A percentile compares a stretch with the other conserved stretches of the same genome.
These are phyloP conservation scores for Dujonia santamariae DNA, from an alignment of 1,139 yeast genomes.

Conservation along the genomic window DNA sequence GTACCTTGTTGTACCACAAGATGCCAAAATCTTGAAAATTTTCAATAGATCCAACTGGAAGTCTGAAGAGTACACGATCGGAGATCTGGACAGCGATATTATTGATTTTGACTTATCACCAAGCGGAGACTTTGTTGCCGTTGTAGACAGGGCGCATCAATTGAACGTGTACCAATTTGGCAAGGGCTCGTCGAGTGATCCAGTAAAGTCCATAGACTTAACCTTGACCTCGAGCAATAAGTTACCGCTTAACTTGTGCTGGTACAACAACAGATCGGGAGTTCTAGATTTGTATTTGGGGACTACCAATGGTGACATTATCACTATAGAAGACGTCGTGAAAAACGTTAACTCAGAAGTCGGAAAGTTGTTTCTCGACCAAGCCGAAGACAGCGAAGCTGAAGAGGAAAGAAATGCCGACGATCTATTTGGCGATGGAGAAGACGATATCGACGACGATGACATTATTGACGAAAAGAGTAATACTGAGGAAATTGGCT, in stretches of 20 bases:
- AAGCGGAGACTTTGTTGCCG: slow-evolving; percentile 56
- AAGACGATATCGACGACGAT: slow-evolving; percentile 21
- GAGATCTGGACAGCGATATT: slow-evolving; percentile 31
- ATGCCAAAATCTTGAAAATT: slow-evolving; percentile 23
- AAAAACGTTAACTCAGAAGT: slow-evolving; percentile 10
- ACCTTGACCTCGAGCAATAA: neutral
- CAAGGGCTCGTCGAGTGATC: neutral
- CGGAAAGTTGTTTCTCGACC: slow-evolving; percentile 23
- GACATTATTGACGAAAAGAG: slow-evolving; percentile 16
- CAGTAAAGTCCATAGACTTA: neutral
- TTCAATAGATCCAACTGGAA: slow-evolving; percentile 27
- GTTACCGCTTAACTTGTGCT: slow-evolving; percentile 16
- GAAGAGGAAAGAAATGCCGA: slow-evolving; percentile 11
- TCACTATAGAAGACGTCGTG: slow-evolving; percentile 33
- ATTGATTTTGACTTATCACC: slow-evolving; percentile 60
- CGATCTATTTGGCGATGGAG: too few relatives aligned
- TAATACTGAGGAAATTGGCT: slow-evolving; percentile 12
- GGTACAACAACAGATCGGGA: slow-evolving; percentile 16
- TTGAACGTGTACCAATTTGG: slow-evolving; percentile 1
- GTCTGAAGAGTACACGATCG: slow-evolving; percentile 10
- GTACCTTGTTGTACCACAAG: slow-evolving; percentile 43
- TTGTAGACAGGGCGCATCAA: slow-evolving; percentile 30
- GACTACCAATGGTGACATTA: slow-evolving; percentile 51
- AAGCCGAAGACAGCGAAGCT: slow-evolving; percentile 25
- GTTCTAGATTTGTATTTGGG: slow-evolving; percentile 39